Evolutionary conservation across 257 asterid species (phyloP).

Genomic region (Nicotiana knightiana): DNA sequence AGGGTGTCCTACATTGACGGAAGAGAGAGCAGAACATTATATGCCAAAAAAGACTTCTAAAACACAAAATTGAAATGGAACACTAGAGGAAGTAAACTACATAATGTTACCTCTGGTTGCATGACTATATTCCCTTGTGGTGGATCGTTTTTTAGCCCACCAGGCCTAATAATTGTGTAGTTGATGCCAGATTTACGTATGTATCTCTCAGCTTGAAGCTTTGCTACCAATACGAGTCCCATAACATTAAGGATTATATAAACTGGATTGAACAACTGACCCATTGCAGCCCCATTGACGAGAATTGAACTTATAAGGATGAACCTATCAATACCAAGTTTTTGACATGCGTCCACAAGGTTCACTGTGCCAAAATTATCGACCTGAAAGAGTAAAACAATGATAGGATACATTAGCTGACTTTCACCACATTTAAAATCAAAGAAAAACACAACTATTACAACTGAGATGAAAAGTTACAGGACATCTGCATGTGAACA

Average conservation of each 20-base stretch:
- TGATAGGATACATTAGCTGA: neutral
- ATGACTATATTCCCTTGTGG: conserved; percentile 80
- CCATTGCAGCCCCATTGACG: conserved; percentile 97
- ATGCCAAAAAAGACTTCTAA: neutral
- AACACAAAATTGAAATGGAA: neutral
- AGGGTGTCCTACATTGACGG: conserved; percentile 67
- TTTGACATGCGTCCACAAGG: conserved; percentile 91
- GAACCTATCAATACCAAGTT: conserved; percentile 65
- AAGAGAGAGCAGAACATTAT: neutral
- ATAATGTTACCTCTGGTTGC: conserved; percentile 75
- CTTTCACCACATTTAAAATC: neutral
- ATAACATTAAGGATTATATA: conserved; percentile 80
- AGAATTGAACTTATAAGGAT: conserved; percentile 83
- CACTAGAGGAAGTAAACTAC: neutral
- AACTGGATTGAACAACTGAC: conserved; percentile 81
- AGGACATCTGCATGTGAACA: neutral
- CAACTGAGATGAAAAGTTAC: neutral
- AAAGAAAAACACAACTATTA: neutral
- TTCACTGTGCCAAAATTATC: conserved; percentile 92
- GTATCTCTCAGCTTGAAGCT: conserved; percentile 88
- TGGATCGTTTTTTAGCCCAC: conserved; percentile 81
- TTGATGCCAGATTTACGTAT: conserved; percentile 89
- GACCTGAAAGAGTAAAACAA: conserved; percentile 40
- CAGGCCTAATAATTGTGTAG: conserved; percentile 91
- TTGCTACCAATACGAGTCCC: conserved; percentile 80